Percentiles rank a stretch among this genome's conserved stretches.
phyloP scores from a whole-genome alignment of 2,329 filamentous ascomycete genomes.

The Chrysoporthe cubensis region DNA sequence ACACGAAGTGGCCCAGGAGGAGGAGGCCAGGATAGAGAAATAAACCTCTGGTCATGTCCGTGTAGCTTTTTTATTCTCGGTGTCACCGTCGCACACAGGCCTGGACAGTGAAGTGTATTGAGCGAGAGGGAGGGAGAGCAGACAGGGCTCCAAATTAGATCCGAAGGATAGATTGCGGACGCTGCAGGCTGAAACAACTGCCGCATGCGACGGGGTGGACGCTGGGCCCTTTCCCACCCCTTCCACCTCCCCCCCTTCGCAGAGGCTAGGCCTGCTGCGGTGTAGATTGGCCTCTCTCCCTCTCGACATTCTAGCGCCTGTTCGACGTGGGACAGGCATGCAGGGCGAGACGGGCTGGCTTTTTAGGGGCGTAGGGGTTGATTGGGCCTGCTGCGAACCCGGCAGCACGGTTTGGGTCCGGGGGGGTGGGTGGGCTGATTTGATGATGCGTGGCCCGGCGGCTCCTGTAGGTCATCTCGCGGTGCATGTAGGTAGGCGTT shows the following conservation, averaged over 20 bases:
- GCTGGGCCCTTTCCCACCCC: neutral
- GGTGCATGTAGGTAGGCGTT: slow-evolving; percentile 5
- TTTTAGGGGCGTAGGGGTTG: neutral
- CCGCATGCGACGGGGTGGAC: slow-evolving; percentile 16
- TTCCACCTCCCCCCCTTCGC: neutral
- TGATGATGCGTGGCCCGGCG: too few relatives aligned
- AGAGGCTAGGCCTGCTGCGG: neutral
- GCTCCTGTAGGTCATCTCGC: neutral
- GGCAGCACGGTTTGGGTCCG: slow-evolving; percentile 1
- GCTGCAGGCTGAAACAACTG: slow-evolving; percentile 25
- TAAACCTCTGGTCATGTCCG: neutral
- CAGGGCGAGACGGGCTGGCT: neutral
- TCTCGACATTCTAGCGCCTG: neutral
- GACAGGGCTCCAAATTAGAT: neutral
- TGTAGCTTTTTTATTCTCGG: neutral
- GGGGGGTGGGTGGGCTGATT: too few relatives aligned
- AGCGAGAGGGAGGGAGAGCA: neutral
- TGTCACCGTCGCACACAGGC: slow-evolving; percentile 11
- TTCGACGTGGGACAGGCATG: slow-evolving; percentile 4
- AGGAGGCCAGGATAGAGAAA: neutral
- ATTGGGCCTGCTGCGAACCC: slow-evolving; percentile 9
- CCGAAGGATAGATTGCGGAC: slow-evolving; percentile 9
- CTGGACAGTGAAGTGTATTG: neutral
- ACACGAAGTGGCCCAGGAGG: too few relatives aligned
- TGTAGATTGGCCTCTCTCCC: neutral